Evolutionary conservation across 768 basidiomycete genomes (phyloP).

Genomic region (Hygrophoropsis aurantiaca): DNA sequence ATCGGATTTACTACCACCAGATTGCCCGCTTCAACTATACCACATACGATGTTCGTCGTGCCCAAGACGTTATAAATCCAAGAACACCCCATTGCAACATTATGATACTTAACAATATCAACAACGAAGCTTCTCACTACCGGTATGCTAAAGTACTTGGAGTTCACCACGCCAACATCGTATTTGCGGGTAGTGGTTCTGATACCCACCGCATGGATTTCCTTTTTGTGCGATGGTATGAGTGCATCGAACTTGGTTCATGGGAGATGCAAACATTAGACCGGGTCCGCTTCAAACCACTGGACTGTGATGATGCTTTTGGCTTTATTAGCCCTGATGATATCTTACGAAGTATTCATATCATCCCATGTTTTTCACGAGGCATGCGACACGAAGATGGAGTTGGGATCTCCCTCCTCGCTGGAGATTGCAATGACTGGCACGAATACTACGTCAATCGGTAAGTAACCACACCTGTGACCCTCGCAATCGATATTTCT

Average conservation of each 20-base stretch:
- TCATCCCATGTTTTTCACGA: constrained; percentile 10
- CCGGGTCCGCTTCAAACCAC: constrained; percentile 1
- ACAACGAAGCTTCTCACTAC: not conserved
- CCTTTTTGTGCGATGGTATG: not conserved
- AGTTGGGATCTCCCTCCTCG: constrained; percentile 1
- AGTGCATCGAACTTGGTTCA: not conserved
- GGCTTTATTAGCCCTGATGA: constrained; percentile 13
- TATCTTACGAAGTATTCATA: constrained; percentile 11
- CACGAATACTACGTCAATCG: constrained; percentile 10
- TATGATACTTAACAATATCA: constrained; percentile 20
- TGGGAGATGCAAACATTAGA: constrained; percentile 1
- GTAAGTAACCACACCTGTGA: constrained; percentile 4
- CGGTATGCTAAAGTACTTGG: not conserved
- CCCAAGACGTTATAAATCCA: constrained; percentile 40
- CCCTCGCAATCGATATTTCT: not conserved
- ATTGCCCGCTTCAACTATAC: constrained; percentile 38
- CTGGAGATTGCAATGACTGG: constrained; percentile 7
- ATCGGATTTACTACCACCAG: constrained; percentile 33
- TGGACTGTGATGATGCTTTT: constrained; percentile 6
- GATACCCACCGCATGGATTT: not conserved
- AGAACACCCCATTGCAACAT: constrained; percentile 30
- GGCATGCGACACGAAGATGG: constrained; percentile 4
- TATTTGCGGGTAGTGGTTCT: not conserved
- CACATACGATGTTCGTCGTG: constrained; percentile 40
- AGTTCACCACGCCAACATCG: not conserved